Evolutionary conservation across 495 filamentous ascomycete species (phyloP).

Genomic region (Podospora australis): DNA sequence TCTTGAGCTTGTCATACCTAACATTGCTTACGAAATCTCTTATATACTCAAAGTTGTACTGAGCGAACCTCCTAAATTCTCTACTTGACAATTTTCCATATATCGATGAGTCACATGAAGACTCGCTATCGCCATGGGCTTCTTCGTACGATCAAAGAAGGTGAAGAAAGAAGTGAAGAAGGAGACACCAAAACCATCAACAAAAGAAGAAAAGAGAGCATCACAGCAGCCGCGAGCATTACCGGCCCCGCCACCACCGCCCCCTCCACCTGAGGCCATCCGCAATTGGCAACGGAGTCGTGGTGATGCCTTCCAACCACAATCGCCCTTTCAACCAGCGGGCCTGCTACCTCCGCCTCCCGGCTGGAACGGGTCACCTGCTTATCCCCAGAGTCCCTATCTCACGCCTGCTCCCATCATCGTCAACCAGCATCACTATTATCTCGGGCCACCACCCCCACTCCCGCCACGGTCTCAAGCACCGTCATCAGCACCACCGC

Average conservation of each 20-base stretch:
- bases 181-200: constrained; percentile 13
- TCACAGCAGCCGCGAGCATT: constrained; percentile 3
- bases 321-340: constrained; percentile 24
- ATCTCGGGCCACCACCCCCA: constrained; percentile 28
- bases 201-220: constrained; percentile 11
- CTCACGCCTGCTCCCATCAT: constrained; percentile 36
- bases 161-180: constrained; percentile 34
- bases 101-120: neutral
- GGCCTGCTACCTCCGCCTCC: constrained; percentile 31
- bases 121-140: constrained; percentile 31
- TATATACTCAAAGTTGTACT: too few species aligned
- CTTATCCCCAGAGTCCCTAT: constrained; percentile 23
- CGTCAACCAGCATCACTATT: constrained; percentile 46
- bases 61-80: too few species aligned
- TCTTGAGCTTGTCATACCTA: neutral
- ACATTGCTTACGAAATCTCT: too few species aligned
- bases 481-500: too few species aligned
- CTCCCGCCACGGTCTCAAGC: constrained; percentile 19
- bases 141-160: constrained; percentile 42
- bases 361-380: constrained; percentile 21
- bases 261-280: constrained; percentile 15
- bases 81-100: too few species aligned
- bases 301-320: constrained; percentile 13
- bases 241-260: constrained; percentile 7
- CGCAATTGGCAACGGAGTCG: constrained; percentile 20